Conservation (phyloP, 108 stramenopile genomes). For the Nitzschia sp. region DNA sequence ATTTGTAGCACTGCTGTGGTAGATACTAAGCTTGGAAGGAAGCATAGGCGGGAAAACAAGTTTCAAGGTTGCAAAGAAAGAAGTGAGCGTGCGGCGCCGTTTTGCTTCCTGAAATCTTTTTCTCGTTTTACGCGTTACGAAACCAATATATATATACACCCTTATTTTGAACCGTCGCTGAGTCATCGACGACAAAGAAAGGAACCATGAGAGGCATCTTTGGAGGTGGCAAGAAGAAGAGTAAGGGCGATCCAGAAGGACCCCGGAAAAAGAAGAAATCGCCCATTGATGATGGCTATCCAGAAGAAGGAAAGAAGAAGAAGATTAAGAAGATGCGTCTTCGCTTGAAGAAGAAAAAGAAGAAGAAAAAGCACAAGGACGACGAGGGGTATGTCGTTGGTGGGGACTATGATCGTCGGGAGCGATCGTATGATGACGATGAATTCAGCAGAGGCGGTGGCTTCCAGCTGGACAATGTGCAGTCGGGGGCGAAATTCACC, state of each 20-base stretch:
- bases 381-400: not conserved
- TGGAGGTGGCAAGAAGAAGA: conserved; percentile 15
- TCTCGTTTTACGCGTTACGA: too few species aligned
- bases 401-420: not conserved
- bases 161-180: too few species aligned
- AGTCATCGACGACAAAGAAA: too few species aligned
- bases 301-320: conserved; percentile 8
- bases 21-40: too few species aligned
- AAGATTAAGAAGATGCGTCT: conserved; percentile 21
- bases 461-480: conserved; percentile 21
- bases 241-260: not conserved
- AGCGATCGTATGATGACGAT: conserved; percentile 6
- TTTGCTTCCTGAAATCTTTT: too few species aligned
- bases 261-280: conserved; percentile 4
- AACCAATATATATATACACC: not conserved
- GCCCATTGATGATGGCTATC: conserved; percentile 18
- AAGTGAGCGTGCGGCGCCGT: too few species aligned
- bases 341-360: conserved; percentile 22
- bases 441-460: conserved; percentile 6
- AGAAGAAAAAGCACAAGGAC: conserved; percentile 5
- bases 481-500: not conserved
- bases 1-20: too few species aligned
- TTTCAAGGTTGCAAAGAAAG: too few species aligned
- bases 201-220: conserved; percentile 11
- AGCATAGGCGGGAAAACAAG: too few species aligned